Evolutionary conservation across 1,284 basidiomycete genomes (phyloP), one percentile per base, ranked within the genome.

Genomic region (Cryptococcus jaspeensis): DNA sequence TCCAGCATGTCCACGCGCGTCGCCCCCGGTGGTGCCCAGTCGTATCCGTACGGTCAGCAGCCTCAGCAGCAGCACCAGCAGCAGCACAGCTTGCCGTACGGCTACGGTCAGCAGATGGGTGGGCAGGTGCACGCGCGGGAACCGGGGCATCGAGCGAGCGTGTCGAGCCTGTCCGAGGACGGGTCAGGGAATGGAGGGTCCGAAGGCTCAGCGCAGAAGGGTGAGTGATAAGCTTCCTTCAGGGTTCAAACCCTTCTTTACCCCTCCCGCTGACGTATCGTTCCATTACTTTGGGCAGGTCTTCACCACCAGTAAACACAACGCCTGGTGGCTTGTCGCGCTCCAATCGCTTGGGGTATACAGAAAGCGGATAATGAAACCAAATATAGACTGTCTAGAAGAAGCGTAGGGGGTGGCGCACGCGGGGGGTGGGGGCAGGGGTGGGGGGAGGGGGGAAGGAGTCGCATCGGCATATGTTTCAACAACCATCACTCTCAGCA

Each of bases 121-220:
- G 28, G 28, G 28, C 56, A 60, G 45, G 42, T 48, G 46, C 57
- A 61, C 50, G 45, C 47, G 32, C 46, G 49, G 38, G 54, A 56
- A 53, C 58, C 58, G 18, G 54, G 55, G 32, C 67, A 70, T 43
- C 50, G 67, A 20, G 63, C 62, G 18, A 67, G 65, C 50, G 61
- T 70, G 12, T 65, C 63, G 42, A 67, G 66, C 42, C 43, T 63
- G 52, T 69, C 67, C 42, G 67, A 69, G 28, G 61, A 60, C 32
- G 68, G 66, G 5, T 66, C 64, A 23, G 66, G 63, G 4, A 58
- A 56, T 25, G 67, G 65, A 5, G 56, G 45, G 22, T 62, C 64
- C 15, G 65, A 67, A 20, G 63, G 58, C 4, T 60, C 61, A 32
- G n/a, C n/a, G n/a, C 28, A 32, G 36, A 62, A 62, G 44, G 56